Evolutionary conservation across 192 early-diverging fungal genomes (phyloP), one percentile per base, ranked within the genome.

Genomic region (Coemansia sp.): DNA sequence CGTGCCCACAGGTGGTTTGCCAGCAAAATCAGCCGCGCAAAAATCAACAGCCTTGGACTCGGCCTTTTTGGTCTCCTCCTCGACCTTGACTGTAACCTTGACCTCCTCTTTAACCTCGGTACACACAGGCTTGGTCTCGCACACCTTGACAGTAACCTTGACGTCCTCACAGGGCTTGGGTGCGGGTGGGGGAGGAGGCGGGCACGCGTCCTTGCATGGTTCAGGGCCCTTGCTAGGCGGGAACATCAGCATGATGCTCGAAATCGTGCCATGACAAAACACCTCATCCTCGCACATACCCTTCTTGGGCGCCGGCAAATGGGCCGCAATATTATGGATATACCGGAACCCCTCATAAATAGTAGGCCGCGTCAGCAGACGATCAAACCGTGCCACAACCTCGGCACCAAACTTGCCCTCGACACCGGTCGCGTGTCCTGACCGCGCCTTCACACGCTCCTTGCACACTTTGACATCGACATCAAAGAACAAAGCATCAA

Each of bases 401-500:
- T 84, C 75, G 4, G 87, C 72, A 2, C 89, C 89, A 49, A 85
- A 72, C 54, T 73, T 62, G 30, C 91, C 89, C 49, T 87, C 80
- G 22, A 92, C 91, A 33, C 89, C 85, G 3, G 89, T 90, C 32
- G 91, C 88, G 70, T 92, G 91, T 30, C 88, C 80, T 61, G 65
- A 48, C 36, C 91, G 85, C 18, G 68, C 79, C 56, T 82, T 76
- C 20, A 92, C 87, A 2, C 91, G 85, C 60, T 85, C 78, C 70
- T 82, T 82, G 80, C 89, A 90, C 60, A 83, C 86, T 63, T 84
- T 74, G 25, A 72, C 69, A 59, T 83, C 70, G 12, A 89, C 82
- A 62, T 90, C 88, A 69, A 92, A 85, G 66, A 90, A 86, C 60
- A 92, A 85, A 20, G 86, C 87, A 73, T 92, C 83, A 4, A 91